Base-by-base conservation (phyloP, 139 green algal species). In the Mychonastes homosphaera region DNA sequence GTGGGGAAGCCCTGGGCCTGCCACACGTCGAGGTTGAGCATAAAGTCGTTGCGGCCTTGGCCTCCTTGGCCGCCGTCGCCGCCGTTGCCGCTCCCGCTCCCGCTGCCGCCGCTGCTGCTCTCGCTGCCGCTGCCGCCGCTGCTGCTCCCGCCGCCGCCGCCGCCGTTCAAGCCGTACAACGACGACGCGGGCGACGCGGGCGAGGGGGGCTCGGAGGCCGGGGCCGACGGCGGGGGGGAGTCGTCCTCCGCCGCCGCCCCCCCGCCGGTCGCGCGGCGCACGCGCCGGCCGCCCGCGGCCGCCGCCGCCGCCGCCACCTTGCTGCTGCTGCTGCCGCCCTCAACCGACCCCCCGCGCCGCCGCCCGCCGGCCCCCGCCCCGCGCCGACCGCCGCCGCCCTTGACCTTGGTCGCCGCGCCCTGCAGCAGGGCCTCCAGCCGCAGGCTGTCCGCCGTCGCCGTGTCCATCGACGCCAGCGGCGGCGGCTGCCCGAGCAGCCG, bases 1-100 rank as follows among this genome's bases (percentile, higher is more conserved):
- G 63, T 67, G 47, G 76, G 72, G 46, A 77, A 76, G 59, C 72
- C 72, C 13, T 62, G 62, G 5, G 67, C 59, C 0, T 28, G 49
- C 76, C 76, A 83, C 9, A 77, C 63, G 52, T 83, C 76, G 35
- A 83, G 63, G 51, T 83, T 62, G 39, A 75, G 47, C 36, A 73
- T 32, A 51, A 77, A 39, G 4, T 78, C 61, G 36, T n/a, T 58
- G n/a, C 9, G 6, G 33, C 23, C 10, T 10, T 23, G 15, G n/a
- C 52, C 28, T 16, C 34, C 6, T 10, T 4, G 16, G 33, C 8
- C n/a, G n/a, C 34, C 57, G 5, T 55, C 23, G 24, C 21, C 21
- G 16, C 44, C 40, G 56, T 33, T 38, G 46, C 13, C 16, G 7
- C 46, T 38, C 24, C 23, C 43, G 58, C 24, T 30, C 0, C 28